phyloP scores from a whole-genome alignment of 805 yeast species.

The Zygosaccharomyces lentus region DNA sequence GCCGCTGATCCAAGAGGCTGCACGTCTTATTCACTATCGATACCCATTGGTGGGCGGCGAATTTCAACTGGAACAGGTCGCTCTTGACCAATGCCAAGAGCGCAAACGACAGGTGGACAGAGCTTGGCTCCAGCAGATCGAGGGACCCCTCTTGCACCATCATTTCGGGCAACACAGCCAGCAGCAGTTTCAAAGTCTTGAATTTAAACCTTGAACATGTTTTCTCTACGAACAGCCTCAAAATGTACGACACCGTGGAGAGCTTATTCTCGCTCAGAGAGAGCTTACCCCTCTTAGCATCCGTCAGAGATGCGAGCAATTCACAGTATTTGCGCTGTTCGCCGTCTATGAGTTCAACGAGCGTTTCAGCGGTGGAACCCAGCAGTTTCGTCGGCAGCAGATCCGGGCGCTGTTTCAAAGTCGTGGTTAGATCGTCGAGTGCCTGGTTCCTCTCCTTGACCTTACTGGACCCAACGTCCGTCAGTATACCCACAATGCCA shows the following conservation, averaged over 20 bases:
- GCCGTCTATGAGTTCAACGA: constrained; percentile 31
- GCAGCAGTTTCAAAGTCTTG: constrained; percentile 24
- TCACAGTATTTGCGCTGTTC: constrained; percentile 36
- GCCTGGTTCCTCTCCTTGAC: constrained; percentile 54
- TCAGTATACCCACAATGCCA: constrained; percentile 11
- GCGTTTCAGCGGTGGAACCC: constrained; percentile 23
- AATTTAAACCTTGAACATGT: constrained; percentile 22
- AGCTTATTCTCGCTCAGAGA: constrained; percentile 31
- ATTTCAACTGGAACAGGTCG: constrained; percentile 24
- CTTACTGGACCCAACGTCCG: constrained; percentile 44
- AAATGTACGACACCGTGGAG: constrained; percentile 24
- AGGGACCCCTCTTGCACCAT: constrained; percentile 8
- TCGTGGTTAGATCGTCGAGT: constrained; percentile 38
- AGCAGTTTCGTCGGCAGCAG: constrained; percentile 21
- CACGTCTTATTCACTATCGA: constrained; percentile 17
- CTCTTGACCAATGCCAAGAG: constrained; percentile 19
- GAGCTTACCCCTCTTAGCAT: constrained; percentile 31
- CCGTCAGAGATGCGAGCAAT: constrained; percentile 4
- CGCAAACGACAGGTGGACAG: constrained; percentile 27
- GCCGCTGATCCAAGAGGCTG: constrained; percentile 12
- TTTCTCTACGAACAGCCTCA: constrained; percentile 31
- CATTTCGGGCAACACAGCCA: constrained; percentile 10
- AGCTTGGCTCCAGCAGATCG: constrained; percentile 18
- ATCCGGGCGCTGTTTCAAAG: constrained; percentile 22
- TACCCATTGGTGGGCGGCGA: constrained; percentile 26